phyloP scores from a whole-genome alignment of 1,284 basidiomycete genomes.

The Pascua sp. region DNA sequence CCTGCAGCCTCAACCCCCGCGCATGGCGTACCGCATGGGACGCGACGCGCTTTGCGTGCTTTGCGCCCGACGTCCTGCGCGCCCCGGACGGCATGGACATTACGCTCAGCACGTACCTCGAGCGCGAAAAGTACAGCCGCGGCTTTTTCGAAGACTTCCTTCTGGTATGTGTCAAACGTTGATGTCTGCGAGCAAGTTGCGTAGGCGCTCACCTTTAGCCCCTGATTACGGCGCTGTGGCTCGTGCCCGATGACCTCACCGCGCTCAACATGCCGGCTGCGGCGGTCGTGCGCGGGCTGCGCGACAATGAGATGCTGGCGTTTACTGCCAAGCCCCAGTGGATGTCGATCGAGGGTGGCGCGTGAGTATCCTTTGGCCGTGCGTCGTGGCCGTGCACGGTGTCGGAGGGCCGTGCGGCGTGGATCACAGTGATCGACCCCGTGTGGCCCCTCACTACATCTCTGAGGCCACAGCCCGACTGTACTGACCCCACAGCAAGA shows the following conservation, averaged over 20 bases:
- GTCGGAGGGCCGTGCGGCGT: constrained; percentile 16
- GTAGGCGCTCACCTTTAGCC: constrained; percentile 9
- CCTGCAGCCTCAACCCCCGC: constrained; percentile 55
- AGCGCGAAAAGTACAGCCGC: constrained; percentile 63
- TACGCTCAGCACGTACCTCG: constrained; percentile 68
- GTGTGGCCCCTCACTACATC: too few relatives aligned
- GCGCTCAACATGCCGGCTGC: constrained; percentile 14
- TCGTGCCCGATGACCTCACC: constrained; percentile 11
- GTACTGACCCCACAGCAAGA: constrained; percentile 44
- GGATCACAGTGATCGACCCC: too few relatives aligned
- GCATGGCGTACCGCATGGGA: constrained; percentile 78
- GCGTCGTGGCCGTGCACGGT: constrained; percentile 38
- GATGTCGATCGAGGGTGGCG: constrained; percentile 71
- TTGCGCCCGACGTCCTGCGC: constrained; percentile 51
- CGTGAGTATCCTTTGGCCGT: constrained; percentile 26
- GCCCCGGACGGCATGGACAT: constrained; percentile 44
- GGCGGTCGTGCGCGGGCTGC: constrained; percentile 5
- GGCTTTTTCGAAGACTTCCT: constrained; percentile 74
- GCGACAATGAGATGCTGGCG: constrained; percentile 1
- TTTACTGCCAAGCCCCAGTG: constrained; percentile 60
- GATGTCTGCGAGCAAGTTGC: too few relatives aligned
- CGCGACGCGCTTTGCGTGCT: constrained; percentile 71
- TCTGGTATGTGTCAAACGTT: constrained; percentile 57
- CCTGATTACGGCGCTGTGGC: constrained; percentile 11
- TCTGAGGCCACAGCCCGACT: too few relatives aligned